Evolutionary conservation across 768 basidiomycete genomes (phyloP).

Genomic region (Tremella fuciformis): DNA sequence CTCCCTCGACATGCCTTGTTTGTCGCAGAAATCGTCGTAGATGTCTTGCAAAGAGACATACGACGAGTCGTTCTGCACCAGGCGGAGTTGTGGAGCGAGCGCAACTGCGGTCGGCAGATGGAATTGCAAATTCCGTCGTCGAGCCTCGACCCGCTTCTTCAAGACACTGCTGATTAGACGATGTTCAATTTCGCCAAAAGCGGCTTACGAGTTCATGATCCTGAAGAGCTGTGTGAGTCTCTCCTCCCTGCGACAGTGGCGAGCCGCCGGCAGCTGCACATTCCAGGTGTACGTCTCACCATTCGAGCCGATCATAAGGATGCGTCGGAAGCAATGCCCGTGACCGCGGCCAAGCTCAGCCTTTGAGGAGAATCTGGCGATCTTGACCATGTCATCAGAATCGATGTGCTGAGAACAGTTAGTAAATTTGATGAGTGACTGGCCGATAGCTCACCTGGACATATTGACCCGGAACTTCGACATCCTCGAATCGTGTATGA

Average conservation of each 20-base stretch:
- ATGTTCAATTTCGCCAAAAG: not conserved
- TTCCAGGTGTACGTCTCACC: conserved; percentile 84
- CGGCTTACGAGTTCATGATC: conserved; percentile 80
- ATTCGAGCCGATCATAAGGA: conserved; percentile 86
- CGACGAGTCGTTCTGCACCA: conserved; percentile 87
- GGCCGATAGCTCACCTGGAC: conserved; percentile 65
- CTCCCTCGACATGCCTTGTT: conserved; percentile 72
- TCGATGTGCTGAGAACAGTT: conserved; percentile 75
- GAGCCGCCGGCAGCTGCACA: conserved; percentile 80
- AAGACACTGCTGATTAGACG: conserved; percentile 61
- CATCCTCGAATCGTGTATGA: conserved; percentile 93
- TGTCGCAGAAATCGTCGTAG: conserved; percentile 82
- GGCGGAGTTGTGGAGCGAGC: conserved; percentile 69
- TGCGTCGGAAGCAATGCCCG: conserved; percentile 81
- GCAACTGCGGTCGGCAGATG: conserved; percentile 85
- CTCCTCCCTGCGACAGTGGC: conserved; percentile 87
- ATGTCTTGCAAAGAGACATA: conserved; percentile 89
- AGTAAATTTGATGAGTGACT: not conserved
- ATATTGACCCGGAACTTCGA: conserved; percentile 98
- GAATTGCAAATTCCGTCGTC: conserved; percentile 87
- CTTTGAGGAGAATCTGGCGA: conserved; percentile 83
- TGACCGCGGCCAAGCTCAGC: conserved; percentile 85
- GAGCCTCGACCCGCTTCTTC: conserved; percentile 80
- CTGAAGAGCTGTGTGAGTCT: conserved; percentile 85
- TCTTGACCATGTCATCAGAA: conserved; percentile 83